These are phyloP conservation scores for Trichoderma harzianum DNA, from an alignment of 2,329 filamentous ascomycete species.

Conservation along the genomic window DNA sequence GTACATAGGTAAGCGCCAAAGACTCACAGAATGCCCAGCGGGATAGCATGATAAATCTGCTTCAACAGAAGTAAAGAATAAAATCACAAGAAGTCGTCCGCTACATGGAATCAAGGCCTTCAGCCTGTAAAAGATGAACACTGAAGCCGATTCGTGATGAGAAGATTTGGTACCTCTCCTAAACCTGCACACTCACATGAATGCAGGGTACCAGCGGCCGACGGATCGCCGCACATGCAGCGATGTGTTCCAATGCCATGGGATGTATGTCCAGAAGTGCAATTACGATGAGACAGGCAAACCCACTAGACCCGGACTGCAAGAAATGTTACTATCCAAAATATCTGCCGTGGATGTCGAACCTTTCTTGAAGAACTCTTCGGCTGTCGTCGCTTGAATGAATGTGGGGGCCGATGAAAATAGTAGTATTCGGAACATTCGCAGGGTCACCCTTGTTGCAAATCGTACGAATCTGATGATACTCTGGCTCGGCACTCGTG, in stretches of 20 bases:
- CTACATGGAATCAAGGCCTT: not conserved
- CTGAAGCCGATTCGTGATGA: not conserved
- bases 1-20: not conserved
- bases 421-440: not conserved
- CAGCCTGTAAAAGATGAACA: not conserved
- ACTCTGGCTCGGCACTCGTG: not conserved
- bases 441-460: not conserved
- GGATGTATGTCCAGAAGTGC: not conserved
- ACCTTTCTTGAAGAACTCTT: not conserved
- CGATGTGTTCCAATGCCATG: not conserved
- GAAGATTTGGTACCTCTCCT: not conserved
- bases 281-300: not conserved
- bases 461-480: not conserved
- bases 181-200: not conserved
- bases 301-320: rapidly evolving
- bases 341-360: not conserved
- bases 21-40: not conserved
- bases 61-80: not conserved
- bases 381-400: not conserved
- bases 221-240: not conserved
- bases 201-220: not conserved
- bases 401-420: not conserved
- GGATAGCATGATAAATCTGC: not conserved
- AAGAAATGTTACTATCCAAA: not conserved
- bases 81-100: not conserved